Percentiles rank a stretch among this genome's conserved stretches.
Conservation (phyloP, 1,139 yeast genomes). For the Debaryomyces sp. region DNA sequence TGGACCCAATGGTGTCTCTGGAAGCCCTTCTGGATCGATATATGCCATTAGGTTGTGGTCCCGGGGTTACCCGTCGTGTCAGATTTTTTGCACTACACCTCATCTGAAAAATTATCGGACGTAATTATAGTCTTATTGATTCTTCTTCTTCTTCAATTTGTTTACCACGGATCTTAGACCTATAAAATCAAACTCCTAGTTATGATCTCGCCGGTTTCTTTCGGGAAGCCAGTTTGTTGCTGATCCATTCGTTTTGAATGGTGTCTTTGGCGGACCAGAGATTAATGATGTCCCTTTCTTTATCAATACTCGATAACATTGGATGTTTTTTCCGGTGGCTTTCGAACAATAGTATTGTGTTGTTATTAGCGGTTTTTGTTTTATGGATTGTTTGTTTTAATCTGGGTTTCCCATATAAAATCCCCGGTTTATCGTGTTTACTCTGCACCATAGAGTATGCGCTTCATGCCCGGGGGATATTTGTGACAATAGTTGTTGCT, state of each 20-base stretch:
- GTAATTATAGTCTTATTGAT: slow-evolving; percentile 5
- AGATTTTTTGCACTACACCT: neutral
- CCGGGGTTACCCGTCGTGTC: slow-evolving; percentile 13
- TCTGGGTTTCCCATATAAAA: slow-evolving; percentile 45
- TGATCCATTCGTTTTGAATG: slow-evolving; percentile 24
- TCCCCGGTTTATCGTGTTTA: slow-evolving; percentile 54
- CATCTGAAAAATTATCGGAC: slow-evolving; percentile 4
- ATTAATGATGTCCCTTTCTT: slow-evolving; percentile 13
- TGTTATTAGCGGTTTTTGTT: slow-evolving; percentile 26
- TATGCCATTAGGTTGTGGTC: neutral
- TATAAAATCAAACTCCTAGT: slow-evolving; percentile 15
- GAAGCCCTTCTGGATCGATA: neutral
- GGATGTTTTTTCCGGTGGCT: slow-evolving; percentile 19
- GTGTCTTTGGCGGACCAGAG: slow-evolving; percentile 13
- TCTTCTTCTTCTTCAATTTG: slow-evolving; percentile 37
- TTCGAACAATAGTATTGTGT: slow-evolving; percentile 16
- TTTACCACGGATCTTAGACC: slow-evolving; percentile 43
- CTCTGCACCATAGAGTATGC: slow-evolving; percentile 42
- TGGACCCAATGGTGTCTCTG: neutral
- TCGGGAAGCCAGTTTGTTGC: slow-evolving; percentile 6
- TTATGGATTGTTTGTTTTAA: slow-evolving; percentile 34
- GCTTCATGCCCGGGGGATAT: slow-evolving; percentile 60
- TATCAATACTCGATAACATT: slow-evolving; percentile 17
- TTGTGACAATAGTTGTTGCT: slow-evolving; percentile 2
- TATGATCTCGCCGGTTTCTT: slow-evolving; percentile 7